Evolutionary conservation across 495 filamentous ascomycete species (phyloP), one percentile per base, ranked within the genome.

Genomic region (Cercophora scortea): DNA sequence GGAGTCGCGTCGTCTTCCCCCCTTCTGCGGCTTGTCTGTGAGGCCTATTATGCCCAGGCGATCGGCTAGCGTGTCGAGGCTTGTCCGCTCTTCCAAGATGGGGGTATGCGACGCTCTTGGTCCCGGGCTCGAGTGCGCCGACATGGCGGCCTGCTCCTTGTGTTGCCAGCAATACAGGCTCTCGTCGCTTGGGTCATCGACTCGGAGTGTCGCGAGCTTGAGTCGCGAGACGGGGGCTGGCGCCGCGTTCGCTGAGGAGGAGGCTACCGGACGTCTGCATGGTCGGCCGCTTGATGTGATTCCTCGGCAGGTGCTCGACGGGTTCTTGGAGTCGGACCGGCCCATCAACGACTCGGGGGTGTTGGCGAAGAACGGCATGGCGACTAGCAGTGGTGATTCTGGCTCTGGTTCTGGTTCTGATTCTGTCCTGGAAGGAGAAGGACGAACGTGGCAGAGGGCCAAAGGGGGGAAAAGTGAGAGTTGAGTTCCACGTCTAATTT

Each of bases 101-200:
- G 67, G 63, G 11, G 58, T 66, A 11, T 59, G 50, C 18, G 61
- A 56, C 40, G 58, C 48, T 38, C 60, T 56, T 8, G 70, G 63
- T 5, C 70, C 71, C 0, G 74, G 68, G 38, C 62, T 75, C 32
- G 74, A 74, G 9, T 57, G 55, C 6, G 72, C 63, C 15, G 72
- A 71, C 36, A 62, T 52, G 44, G 57, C 67, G 17, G 89, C 89
- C 66, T 98, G 93, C 53, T 94, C 89, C 58, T 88, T 89, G 68
- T 98, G 93, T 62, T 94, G 87, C 85, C 89, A 94, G 76, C 93
- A 98, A 64, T 89, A 98, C 50, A 74, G 56, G 42, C 50, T 65
- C 47, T 73, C 70, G 55, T 74, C 61, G 45, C 61, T 59, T 16
- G 68, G 70, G 49, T 75, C 71, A 50, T 72, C 64, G 33, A 79